A percentile compares a stretch with the other conserved stretches of the same genome.
Conservation (phyloP, 306 rosid genomes). For the Carpinus viminea region DNA sequence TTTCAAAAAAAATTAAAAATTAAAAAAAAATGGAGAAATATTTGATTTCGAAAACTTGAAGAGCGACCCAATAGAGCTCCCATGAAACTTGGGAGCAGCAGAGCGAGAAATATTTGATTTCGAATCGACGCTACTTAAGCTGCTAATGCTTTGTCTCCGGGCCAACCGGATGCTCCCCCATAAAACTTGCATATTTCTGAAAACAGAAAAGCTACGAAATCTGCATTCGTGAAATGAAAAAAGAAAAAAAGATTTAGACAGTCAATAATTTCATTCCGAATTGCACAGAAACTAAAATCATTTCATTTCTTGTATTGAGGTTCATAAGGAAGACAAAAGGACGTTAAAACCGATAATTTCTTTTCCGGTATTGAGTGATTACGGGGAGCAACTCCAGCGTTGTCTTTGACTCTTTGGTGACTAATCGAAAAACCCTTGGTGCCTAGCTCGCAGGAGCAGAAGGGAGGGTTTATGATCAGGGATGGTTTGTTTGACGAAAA, state of each 20-base stretch:
- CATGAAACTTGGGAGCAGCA: slow-evolving; percentile 16
- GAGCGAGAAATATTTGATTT: slow-evolving; percentile 19
- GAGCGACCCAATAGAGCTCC: slow-evolving; percentile 25
- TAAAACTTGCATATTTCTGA: slow-evolving; percentile 23
- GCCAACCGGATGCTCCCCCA: slow-evolving; percentile 30
- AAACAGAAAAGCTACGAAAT: not conserved
- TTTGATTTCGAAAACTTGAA: slow-evolving; percentile 26
- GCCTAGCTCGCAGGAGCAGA: not conserved
- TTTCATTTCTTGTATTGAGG: not conserved
- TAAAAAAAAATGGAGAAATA: not conserved
- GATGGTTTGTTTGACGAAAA: not conserved
- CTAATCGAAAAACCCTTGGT: not conserved
- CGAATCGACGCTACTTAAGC: slow-evolving; percentile 21
- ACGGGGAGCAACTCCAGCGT: not conserved
- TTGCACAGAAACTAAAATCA: not conserved
- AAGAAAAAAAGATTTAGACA: not conserved
- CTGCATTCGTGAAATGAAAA: not conserved
- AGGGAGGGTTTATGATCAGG: not conserved
- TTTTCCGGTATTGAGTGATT: not conserved
- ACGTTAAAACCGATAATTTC: not conserved
- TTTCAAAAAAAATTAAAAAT: too few relatives aligned
- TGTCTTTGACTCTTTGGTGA: not conserved
- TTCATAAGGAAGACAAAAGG: not conserved
- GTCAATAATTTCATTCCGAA: not conserved
- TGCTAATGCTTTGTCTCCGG: slow-evolving; percentile 18